Base-by-base conservation (phyloP, 306 rosid species). In the Gynostemma pentaphyllum region DNA sequence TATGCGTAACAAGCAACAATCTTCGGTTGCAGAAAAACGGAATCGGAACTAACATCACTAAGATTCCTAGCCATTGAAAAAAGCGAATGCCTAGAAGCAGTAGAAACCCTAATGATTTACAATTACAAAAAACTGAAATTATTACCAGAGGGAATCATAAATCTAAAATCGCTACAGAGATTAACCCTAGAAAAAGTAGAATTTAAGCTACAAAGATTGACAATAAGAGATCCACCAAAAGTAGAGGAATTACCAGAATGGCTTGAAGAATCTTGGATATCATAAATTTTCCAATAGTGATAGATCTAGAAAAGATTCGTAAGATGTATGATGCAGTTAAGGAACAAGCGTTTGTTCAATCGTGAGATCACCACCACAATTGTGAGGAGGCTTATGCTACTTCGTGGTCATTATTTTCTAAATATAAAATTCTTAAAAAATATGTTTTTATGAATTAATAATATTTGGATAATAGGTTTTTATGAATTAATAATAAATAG, bases 41-140 rank as follows among this genome's bases (percentile, higher is more conserved):
- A 61, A 41, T 61, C 2, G 66, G 66, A 6, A 39, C 34, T 37
- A 30, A 37, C 6, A 36, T 39, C 66, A 36, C 66, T 61, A 24
- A 16, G 49, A 39, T 37, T 21, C 8, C 66, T 61, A 7, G 66
- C 49, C 9, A 61, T 61, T 61, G 46, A 61, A 15, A 24, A 0
- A 0, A 5, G 0, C 2, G 26, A 0, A 11, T 0, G 14, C 8
- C 62, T 55, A 4, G 24, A 55, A n/a, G n/a, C n/a, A n/a, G n/a
- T n/a, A n/a, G n/a, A n/a, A 55, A 55, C 62, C 44, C 27, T 55
- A 32, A 32, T 55, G 62, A 55, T 55, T 16, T 55, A 10, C 44
- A 9, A 55, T 55, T 55, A 44, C 10, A 55, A 32, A 3, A 16
- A 41, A 3, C 36, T 55, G 62, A 18, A 55, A 32, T 55, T 15